phyloP scores from a whole-genome alignment of 164 flowering plant genomes.

The Dillenia turbinata region DNA sequence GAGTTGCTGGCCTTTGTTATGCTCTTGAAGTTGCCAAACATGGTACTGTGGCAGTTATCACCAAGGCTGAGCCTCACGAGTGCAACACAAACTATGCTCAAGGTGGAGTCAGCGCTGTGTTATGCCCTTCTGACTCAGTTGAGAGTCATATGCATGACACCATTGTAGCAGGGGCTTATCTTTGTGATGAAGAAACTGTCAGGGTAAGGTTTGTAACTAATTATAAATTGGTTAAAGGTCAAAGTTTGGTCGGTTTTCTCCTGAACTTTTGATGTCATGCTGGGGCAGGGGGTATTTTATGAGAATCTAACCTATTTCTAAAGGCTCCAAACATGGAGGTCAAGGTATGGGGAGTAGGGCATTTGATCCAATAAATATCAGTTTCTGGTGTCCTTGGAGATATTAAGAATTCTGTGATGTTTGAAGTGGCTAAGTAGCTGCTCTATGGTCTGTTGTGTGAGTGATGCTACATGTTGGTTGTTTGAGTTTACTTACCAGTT shows the following conservation, averaged over 20 bases:
- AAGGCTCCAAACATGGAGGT: no score
- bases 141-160: slow-evolving; percentile 94
- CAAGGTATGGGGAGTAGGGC: no score
- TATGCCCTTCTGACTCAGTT: slow-evolving; percentile 85
- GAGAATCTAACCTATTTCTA: no score
- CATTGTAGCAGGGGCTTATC: slow-evolving; percentile 93
- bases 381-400: no score
- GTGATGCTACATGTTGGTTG: background rate
- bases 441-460: background rate
- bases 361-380: no score
- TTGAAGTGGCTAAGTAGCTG: no score
- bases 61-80: slow-evolving; percentile 95
- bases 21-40: slow-evolving; percentile 93
- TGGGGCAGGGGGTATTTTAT: no score
- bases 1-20: slow-evolving; percentile 94
- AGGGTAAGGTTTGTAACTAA: slow-evolving; percentile 45
- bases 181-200: slow-evolving; percentile 97
- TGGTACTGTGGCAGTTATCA: slow-evolving; percentile 94
- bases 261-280: no score
- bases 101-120: slow-evolving; percentile 97
- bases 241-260: no score
- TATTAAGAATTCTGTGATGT: no score
- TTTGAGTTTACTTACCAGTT: background rate
- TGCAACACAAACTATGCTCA: slow-evolving; percentile 99
- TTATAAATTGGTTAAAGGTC: no score